Base-by-base conservation (phyloP, 2,329 filamentous ascomycete species). In the Shiraia sp. region DNA sequence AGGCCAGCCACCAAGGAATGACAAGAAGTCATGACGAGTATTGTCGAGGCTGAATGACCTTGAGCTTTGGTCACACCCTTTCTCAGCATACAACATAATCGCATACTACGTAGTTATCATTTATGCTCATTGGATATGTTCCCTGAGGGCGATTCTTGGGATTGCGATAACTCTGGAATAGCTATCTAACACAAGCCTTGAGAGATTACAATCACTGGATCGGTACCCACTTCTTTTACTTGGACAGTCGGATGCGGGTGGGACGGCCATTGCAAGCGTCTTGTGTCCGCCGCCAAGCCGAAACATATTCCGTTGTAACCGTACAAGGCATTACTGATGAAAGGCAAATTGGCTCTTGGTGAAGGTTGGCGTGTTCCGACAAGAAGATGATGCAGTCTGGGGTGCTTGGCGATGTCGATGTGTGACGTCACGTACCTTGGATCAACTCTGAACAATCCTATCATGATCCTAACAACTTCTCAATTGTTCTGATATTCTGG, bases 351-450 rank as follows among this genome's bases (percentile, higher is more conserved):
- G 16, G n/a, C n/a, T 10, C 31, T 22, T 33, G 31, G 31, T 22
- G 15, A 17, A 19, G 17, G 7, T 33, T 10, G 10, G 16, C 13
- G 15, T 23, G 15, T 23, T 16, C 2, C n/a, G 31, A 33, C 16
- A 33, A 33, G 31, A 23, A 33, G 10, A 19, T 33, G 31, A 33
- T n/a, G n/a, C 15, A 19, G 31, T 33, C 17, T 12, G 31, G 16
- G 29, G 9, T 31, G 12, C 16, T 23, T 33, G 16, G 15, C 16
- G 31, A 14, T 14, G 31, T 12, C 16, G 16, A 14, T 8, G 31
- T 12, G 17, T 33, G 31, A 33, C 31, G 31, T 33, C 31, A 33
- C 31, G 17, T 17, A 31, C 9, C n/a, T 31, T 13, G 15, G 10
- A 30, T n/a, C 6, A 10, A n/a, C 27, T 6, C 10, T 10, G 27